Evolutionary conservation across 225 moss, liverwort and hornwort species (phyloP).

Genomic region (Physcomitrellopsis africana): DNA sequence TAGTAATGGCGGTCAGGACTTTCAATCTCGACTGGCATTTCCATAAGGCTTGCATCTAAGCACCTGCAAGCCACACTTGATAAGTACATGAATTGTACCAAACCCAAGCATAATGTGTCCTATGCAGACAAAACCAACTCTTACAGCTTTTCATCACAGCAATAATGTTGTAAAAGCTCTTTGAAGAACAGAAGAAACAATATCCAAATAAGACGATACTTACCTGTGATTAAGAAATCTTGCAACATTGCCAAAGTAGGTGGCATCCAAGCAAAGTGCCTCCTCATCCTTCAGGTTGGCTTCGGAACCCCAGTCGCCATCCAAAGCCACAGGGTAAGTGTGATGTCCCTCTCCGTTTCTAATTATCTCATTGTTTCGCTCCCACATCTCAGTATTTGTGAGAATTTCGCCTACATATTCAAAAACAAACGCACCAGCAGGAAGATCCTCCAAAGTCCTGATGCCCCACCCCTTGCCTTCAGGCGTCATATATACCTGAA

Average conservation of each 20-base stretch:
- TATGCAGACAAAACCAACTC: not conserved
- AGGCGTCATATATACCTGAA: constrained; percentile 66
- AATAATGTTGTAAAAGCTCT: not conserved
- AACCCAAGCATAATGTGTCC: not conserved
- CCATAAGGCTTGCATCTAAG: constrained; percentile 59
- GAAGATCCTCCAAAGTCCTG: constrained; percentile 59
- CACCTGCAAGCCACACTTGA: constrained; percentile 50
- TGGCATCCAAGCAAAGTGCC: constrained; percentile 71
- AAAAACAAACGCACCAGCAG: constrained; percentile 67
- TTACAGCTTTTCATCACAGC: not conserved
- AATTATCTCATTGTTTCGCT: constrained; percentile 47
- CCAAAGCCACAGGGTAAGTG: constrained; percentile 60
- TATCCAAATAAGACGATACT: constrained; percentile 3
- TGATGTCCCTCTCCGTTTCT: constrained; percentile 38
- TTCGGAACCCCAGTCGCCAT: constrained; percentile 73
- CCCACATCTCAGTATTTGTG: constrained; percentile 68
- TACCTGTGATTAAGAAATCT: constrained; percentile 71
- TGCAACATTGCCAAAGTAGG: constrained; percentile 70
- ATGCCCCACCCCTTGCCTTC: constrained; percentile 80
- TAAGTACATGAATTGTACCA: not conserved
- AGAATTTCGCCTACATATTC: constrained; percentile 72
- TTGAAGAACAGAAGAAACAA: not conserved
- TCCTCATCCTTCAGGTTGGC: constrained; percentile 62
- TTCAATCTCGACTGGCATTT: constrained; percentile 72
- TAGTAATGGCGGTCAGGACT: constrained; percentile 69